Evolutionary conservation across 1,284 basidiomycete species (phyloP).

Genomic region (Trametes hirsuta): DNA sequence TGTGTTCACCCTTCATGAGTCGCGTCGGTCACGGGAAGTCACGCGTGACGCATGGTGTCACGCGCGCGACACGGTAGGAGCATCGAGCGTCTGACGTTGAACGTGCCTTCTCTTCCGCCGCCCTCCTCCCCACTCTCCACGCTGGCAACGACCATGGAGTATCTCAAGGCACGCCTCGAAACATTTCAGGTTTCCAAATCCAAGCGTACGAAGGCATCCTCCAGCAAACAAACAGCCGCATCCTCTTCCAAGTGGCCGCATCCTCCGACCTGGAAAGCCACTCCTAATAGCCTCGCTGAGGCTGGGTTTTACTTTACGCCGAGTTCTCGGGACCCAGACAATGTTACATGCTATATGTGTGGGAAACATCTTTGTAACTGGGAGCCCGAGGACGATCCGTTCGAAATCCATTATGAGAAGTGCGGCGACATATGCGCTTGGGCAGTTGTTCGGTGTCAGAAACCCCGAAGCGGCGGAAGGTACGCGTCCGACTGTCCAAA

Average conservation of each 20-base stretch:
- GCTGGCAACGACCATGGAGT: slow-evolving; percentile 48
- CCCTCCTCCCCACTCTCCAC: background rate
- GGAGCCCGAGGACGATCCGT: slow-evolving; percentile 82
- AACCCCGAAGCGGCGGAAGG: slow-evolving; percentile 60
- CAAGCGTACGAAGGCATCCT: slow-evolving; percentile 45
- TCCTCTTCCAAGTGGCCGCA: slow-evolving; percentile 68
- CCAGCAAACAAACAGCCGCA: slow-evolving; percentile 38
- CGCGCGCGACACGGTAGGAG: slow-evolving; percentile 6
- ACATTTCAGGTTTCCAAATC: slow-evolving; percentile 54
- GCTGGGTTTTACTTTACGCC: slow-evolving; percentile 85
- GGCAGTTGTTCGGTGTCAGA: slow-evolving; percentile 75
- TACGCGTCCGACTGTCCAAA: slow-evolving; percentile 36
- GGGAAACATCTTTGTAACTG: slow-evolving; percentile 77
- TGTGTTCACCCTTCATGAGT: background rate
- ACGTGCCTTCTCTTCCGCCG: slow-evolving; percentile 1
- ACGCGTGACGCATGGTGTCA: slow-evolving; percentile 16
- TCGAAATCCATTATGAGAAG: slow-evolving; percentile 73
- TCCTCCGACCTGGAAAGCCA: slow-evolving; percentile 60
- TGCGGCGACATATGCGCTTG: slow-evolving; percentile 69
- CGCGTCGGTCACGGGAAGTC: slow-evolving; percentile 22
- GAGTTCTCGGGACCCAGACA: slow-evolving; percentile 62
- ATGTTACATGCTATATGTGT: slow-evolving; percentile 78
- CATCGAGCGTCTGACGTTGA: slow-evolving; percentile 10
- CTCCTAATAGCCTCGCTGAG: slow-evolving; percentile 69
- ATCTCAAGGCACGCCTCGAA: slow-evolving; percentile 55